A percentile compares a stretch with the other conserved stretches of the same genome.
These are phyloP conservation scores for Hypoxylon trugodes DNA, from an alignment of 495 filamentous ascomycete genomes.

Conservation along the genomic window DNA sequence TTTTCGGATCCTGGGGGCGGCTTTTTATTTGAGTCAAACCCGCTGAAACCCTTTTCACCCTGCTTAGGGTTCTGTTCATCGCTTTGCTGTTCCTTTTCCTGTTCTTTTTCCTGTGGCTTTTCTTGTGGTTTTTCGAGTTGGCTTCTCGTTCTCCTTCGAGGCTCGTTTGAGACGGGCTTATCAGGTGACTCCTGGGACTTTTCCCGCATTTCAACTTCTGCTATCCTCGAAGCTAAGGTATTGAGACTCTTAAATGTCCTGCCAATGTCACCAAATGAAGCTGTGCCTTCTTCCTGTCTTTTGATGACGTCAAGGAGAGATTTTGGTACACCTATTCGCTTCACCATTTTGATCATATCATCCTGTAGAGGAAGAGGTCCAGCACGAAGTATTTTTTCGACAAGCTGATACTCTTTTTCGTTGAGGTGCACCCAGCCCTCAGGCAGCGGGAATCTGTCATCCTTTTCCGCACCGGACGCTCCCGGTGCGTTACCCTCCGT, in stretches of 20 bases:
- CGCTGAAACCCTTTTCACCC: conserved; percentile 30
- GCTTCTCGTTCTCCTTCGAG: too few species aligned
- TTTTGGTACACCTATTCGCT: conserved; percentile 40
- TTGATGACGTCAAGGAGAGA: conserved; percentile 42
- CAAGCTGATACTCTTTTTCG: conserved; percentile 38
- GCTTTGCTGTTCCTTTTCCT: conserved; percentile 22
- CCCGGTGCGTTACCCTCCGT: conserved; percentile 23
- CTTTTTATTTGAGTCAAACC: conserved; percentile 30
- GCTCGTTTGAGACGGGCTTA: too few species aligned
- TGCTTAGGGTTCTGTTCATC: conserved; percentile 36
- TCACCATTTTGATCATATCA: conserved; percentile 21
- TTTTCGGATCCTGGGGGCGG: conserved; percentile 26
- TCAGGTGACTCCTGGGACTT: not conserved
- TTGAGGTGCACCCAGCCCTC: conserved; percentile 49
- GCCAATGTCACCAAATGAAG: conserved; percentile 70
- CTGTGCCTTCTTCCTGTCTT: conserved; percentile 67
- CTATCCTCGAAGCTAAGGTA: conserved; percentile 29
- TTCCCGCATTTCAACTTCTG: not conserved
- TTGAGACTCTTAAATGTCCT: conserved; percentile 32
- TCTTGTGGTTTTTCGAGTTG: too few species aligned
- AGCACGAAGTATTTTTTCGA: conserved; percentile 1
- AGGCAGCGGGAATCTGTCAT: conserved; percentile 27
- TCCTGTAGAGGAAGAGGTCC: conserved; percentile 2
- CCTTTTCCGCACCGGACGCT: not conserved
- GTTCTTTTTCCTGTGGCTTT: conserved; percentile 33